These are phyloP conservation scores for Russula emetica DNA, from an alignment of 768 basidiomycete species.

Conservation along the genomic window DNA sequence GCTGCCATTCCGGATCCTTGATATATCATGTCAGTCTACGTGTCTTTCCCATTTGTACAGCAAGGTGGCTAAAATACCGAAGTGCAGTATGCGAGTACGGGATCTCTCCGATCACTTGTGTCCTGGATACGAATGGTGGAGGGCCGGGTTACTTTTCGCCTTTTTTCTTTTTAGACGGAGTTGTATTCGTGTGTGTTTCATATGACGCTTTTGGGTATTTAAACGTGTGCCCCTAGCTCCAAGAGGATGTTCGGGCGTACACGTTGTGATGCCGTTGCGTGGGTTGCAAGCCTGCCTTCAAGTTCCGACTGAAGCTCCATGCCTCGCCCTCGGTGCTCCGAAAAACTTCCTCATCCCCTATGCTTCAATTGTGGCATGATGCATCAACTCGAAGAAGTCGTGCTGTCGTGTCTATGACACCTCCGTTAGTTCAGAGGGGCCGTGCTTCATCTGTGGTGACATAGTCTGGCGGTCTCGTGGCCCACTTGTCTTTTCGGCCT, in stretches of 20 bases:
- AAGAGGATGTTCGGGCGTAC: background rate
- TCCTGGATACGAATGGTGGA: background rate
- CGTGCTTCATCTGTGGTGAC: too few relatives aligned
- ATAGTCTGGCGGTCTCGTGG: too few relatives aligned
- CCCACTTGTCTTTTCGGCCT: background rate
- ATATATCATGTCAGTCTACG: background rate
- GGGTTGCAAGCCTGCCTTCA: background rate
- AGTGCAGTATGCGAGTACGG: background rate
- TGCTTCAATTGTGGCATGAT: too few relatives aligned
- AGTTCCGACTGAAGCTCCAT: background rate
- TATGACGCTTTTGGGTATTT: background rate
- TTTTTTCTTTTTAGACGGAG: background rate
- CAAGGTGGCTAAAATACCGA: background rate
- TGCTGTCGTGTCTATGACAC: too few relatives aligned
- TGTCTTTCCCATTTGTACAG: background rate
- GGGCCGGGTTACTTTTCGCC: background rate
- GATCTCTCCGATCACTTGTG: too few relatives aligned
- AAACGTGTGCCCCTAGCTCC: background rate
- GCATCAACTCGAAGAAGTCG: too few relatives aligned
- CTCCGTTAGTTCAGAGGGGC: too few relatives aligned
- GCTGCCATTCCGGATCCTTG: conserved; percentile 11
- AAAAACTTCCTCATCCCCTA: too few relatives aligned
- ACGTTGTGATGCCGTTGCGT: background rate
- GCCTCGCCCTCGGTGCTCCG: too few relatives aligned
- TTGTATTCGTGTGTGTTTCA: background rate